phyloP scores from a whole-genome alignment of 108 stramenopile species.

The Mayamaea pseudoterrestris region DNA sequence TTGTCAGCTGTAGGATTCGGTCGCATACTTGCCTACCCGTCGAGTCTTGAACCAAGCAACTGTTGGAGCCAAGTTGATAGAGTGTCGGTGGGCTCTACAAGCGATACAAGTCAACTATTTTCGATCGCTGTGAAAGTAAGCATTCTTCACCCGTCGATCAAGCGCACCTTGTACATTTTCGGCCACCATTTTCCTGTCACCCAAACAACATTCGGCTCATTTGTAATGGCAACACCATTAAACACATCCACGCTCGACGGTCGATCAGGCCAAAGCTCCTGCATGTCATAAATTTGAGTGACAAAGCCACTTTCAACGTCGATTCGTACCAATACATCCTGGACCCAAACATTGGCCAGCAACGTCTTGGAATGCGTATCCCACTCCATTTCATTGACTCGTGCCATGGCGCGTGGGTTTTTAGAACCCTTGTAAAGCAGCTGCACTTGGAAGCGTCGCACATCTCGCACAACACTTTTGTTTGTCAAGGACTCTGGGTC shows the following conservation, averaged over 20 bases:
- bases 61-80: no score
- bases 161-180: constrained; percentile 44
- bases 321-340: constrained; percentile 52
- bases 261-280: constrained; percentile 15
- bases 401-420: constrained; percentile 6
- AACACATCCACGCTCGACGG: constrained; percentile 30
- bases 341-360: constrained; percentile 66
- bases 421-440: neutral
- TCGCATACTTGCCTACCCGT: no score
- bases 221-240: constrained; percentile 60
- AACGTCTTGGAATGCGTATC: constrained; percentile 25
- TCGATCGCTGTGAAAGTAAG: no score
- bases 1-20: no score
- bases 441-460: constrained; percentile 11
- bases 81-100: no score
- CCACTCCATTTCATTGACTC: constrained; percentile 71
- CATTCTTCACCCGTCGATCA: no score
- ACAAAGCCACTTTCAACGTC: constrained; percentile 46
- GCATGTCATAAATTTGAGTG: constrained; percentile 39
- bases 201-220: constrained; percentile 29
- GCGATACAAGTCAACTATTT: no score
- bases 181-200: constrained; percentile 76
- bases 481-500: no score
- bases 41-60: no score
- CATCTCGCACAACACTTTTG: constrained; percentile 23